These are phyloP conservation scores for Pseudisothecium myosuroides DNA, from an alignment of 225 moss, liverwort and hornwort species.

Conservation along the genomic window DNA sequence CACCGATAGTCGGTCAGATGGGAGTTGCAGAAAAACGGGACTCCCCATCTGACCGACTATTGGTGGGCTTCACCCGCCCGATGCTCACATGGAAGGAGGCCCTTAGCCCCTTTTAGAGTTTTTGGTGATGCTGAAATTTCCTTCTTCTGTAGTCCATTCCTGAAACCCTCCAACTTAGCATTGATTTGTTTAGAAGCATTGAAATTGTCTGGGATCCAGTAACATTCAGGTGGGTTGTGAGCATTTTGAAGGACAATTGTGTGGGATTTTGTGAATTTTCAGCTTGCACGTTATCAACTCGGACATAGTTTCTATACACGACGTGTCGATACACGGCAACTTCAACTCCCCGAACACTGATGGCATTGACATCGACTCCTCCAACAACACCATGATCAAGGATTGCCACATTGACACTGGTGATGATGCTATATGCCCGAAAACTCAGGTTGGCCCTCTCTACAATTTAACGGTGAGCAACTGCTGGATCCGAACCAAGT, in stretches of 20 bases:
- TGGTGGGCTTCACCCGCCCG: too few relatives aligned
- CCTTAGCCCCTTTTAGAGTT: background rate
- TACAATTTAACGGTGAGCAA: conserved; percentile 62
- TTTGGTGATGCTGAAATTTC: background rate
- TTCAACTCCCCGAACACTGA: conserved; percentile 90
- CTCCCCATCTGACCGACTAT: too few relatives aligned
- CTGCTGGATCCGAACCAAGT: conserved; percentile 87
- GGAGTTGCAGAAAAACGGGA: too few relatives aligned
- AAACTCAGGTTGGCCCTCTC: conserved; percentile 43
- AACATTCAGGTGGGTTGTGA: background rate
- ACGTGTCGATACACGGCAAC: conserved; percentile 60
- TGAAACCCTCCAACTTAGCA: background rate
- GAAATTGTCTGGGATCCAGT: background rate
- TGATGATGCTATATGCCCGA: conserved; percentile 80
- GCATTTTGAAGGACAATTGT: background rate
- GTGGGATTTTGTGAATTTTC: background rate
- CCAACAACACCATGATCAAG: conserved; percentile 74
- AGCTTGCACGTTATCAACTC: conserved; percentile 69
- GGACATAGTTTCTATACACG: conserved; percentile 37
- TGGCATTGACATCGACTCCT: conserved; percentile 88
- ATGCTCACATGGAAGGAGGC: too few relatives aligned
- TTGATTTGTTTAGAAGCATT: background rate
- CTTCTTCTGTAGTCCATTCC: background rate
- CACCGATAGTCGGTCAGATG: too few relatives aligned
- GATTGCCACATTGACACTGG: conserved; percentile 75